These are phyloP conservation scores for Funneliformis mosseae DNA, from an alignment of 192 early-diverging fungal species.

Conservation along the genomic window DNA sequence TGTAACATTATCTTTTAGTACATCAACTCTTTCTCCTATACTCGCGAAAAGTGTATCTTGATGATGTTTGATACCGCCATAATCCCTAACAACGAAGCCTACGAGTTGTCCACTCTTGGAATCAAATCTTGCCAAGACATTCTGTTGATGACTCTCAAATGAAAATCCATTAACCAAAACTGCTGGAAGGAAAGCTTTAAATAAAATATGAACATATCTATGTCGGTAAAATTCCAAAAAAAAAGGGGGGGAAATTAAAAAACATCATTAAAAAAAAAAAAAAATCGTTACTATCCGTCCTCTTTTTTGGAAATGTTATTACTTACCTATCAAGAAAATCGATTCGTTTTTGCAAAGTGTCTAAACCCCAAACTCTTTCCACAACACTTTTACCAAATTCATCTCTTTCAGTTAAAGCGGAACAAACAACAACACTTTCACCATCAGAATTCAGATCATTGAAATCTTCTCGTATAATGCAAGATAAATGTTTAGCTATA, in stretches of 20 bases:
- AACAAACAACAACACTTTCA: constrained; percentile 58
- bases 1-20: constrained; percentile 59
- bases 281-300: not conserved
- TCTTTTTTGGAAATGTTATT: not conserved
- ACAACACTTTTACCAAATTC: constrained; percentile 45
- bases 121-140: constrained; percentile 60
- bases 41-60: constrained; percentile 49
- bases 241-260: not conserved
- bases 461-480: constrained; percentile 56
- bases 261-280: no score
- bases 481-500: constrained; percentile 64
- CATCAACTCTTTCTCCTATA: constrained; percentile 51
- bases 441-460: constrained; percentile 42
- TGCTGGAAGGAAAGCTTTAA: constrained; percentile 64
- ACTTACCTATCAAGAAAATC: constrained; percentile 48
- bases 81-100: constrained; percentile 69
- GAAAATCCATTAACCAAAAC: constrained; percentile 63
- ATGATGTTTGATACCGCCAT: constrained; percentile 69
- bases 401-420: constrained; percentile 55
- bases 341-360: constrained; percentile 45
- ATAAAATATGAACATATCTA: constrained; percentile 48
- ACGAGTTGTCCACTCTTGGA: constrained; percentile 47
- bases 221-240: not conserved
- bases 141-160: constrained; percentile 69
- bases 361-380: constrained; percentile 49